phyloP scores from a whole-genome alignment of 176 grass and related monocot species.

The Aegilops umbellulata region DNA sequence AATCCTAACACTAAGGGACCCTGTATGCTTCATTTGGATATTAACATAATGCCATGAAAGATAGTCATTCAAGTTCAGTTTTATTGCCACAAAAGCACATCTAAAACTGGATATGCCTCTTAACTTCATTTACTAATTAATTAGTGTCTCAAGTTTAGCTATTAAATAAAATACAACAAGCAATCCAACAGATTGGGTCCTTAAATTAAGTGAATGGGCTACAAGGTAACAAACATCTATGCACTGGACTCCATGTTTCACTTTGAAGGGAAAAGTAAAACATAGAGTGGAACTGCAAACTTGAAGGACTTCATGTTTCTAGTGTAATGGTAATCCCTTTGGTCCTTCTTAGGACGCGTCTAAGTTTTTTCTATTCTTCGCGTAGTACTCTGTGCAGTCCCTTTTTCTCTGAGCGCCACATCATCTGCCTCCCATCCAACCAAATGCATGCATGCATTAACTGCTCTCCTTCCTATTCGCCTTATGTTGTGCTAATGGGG shows the following conservation, averaged over 20 bases:
- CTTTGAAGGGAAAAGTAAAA: no score
- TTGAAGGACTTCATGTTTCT: background rate
- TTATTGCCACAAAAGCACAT: background rate
- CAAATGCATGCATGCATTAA: no score
- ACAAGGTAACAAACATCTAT: background rate
- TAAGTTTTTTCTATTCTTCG: no score
- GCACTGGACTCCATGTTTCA: no score
- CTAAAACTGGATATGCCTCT: background rate
- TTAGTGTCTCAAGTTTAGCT: background rate
- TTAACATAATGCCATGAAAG: background rate
- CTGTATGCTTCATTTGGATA: background rate
- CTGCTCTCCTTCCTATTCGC: no score
- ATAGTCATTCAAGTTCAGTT: background rate
- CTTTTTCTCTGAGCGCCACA: no score
- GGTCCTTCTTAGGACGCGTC: no score
- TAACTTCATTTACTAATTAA: background rate
- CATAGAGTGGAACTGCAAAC: no score
- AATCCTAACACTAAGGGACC: background rate
- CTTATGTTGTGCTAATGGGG: no score
- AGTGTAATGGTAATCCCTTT: background rate
- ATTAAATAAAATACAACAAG: background rate
- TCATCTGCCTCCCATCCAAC: no score
- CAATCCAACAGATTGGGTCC: background rate
- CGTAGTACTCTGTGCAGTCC: no score
- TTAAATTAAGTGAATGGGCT: background rate